These are phyloP conservation scores for Ophiocordyceps camponoti-leonardi DNA, from an alignment of 2,329 filamentous ascomycete genomes.

Conservation along the genomic window DNA sequence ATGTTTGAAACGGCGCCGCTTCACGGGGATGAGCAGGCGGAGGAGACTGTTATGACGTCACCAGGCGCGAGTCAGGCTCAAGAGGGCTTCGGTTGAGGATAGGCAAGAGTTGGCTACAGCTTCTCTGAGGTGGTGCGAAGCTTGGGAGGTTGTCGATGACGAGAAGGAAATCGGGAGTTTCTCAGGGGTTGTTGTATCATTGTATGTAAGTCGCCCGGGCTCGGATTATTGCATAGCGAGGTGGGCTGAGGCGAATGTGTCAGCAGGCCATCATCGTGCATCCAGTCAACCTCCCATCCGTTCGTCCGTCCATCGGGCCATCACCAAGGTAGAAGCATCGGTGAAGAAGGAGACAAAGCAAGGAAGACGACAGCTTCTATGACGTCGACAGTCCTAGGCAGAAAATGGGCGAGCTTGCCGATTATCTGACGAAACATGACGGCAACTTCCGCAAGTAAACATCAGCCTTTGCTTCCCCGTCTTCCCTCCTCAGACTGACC, in stretches of 20 bases:
- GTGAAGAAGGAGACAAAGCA: background rate
- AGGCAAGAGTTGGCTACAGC: background rate
- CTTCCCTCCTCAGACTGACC: background rate
- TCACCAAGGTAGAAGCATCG: no score
- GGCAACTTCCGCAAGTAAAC: constrained; percentile 40
- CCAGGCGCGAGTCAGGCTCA: constrained; percentile 1
- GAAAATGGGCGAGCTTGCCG: constrained; percentile 48
- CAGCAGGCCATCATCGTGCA: no score
- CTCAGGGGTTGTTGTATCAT: background rate
- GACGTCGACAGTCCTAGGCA: background rate
- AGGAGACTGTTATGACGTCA: constrained; percentile 4
- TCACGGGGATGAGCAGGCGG: constrained; percentile 11
- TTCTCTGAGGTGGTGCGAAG: background rate
- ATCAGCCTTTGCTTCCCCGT: background rate
- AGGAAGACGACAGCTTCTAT: background rate
- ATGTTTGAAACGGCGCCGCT: constrained; percentile 34
- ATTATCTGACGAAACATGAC: constrained; percentile 45
- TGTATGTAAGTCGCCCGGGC: background rate
- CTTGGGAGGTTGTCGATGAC: background rate
- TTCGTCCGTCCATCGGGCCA: background rate
- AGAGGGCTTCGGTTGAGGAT: constrained; percentile 25
- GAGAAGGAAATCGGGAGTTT: background rate
- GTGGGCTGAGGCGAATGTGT: no score
- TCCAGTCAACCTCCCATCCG: no score
- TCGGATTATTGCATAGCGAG: background rate